These are phyloP conservation scores for Metschnikowia kunwiensis DNA, from an alignment of 805 yeast genomes.

Conservation along the genomic window DNA sequence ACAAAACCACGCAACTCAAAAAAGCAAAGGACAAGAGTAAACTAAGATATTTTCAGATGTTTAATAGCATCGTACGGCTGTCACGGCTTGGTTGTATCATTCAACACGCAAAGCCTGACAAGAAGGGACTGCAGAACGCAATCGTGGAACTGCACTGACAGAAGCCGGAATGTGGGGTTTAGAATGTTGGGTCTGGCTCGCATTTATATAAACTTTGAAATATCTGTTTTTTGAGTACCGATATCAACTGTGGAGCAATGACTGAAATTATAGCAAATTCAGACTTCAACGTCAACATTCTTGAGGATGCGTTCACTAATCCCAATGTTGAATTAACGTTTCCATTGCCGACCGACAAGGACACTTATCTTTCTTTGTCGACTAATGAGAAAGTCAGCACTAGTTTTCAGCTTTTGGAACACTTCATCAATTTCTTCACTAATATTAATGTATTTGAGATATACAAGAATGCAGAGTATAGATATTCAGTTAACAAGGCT, in stretches of 20 bases:
- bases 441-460: conserved; percentile 28
- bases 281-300: conserved; percentile 37
- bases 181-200: conserved; percentile 8
- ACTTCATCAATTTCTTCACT: conserved; percentile 32
- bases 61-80: too few relatives aligned
- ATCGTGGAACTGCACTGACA: background rate
- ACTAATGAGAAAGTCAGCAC: conserved; percentile 28
- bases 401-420: conserved; percentile 27
- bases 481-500: conserved; percentile 33
- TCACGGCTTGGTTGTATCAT: too few relatives aligned
- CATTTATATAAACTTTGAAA: background rate
- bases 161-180: conserved; percentile 12
- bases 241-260: too few relatives aligned
- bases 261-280: conserved; percentile 7
- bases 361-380: conserved; percentile 27
- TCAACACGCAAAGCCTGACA: too few relatives aligned
- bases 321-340: conserved; percentile 35
- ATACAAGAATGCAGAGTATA: conserved; percentile 34
- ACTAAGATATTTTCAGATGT: too few relatives aligned
- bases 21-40: too few relatives aligned
- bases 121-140: background rate
- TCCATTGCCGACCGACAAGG: conserved; percentile 39
- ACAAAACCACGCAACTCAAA: too few relatives aligned
- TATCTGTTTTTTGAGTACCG: too few relatives aligned
- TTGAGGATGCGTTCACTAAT: conserved; percentile 29